phyloP scores from a whole-genome alignment of 2,329 filamentous ascomycete species.

The Colletotrichum siamense region DNA sequence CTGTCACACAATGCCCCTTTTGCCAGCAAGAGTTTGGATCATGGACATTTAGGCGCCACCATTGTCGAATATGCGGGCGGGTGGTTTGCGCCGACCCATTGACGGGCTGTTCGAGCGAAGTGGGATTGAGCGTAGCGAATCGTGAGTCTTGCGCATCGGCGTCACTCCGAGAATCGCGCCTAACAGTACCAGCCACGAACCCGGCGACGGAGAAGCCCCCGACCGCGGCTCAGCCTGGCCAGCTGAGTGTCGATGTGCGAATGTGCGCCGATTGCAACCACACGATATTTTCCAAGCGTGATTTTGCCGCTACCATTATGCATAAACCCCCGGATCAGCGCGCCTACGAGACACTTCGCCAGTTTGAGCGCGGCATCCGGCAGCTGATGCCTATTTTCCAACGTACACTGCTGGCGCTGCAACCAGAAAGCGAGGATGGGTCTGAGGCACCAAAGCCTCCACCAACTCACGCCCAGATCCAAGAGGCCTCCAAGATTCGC shows the following conservation, averaged over 20 bases:
- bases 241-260: conserved; percentile 79
- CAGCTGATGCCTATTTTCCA: conserved; percentile 86
- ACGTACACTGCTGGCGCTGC: conserved; percentile 73
- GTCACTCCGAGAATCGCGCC: background rate
- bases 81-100: conserved; percentile 90
- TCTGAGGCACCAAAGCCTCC: conserved; percentile 41
- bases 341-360: conserved; percentile 81
- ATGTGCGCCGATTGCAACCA: conserved; percentile 89
- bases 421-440: conserved; percentile 53
- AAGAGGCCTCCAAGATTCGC: conserved; percentile 88
- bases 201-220: conserved; percentile 49
- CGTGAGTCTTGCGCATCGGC: conserved; percentile 30
- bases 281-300: conserved; percentile 68
- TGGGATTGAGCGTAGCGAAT: conserved; percentile 77
- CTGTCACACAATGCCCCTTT: conserved; percentile 83
- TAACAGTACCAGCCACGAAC: conserved; percentile 35
- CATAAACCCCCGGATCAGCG: conserved; percentile 77
- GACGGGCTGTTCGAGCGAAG: conserved; percentile 84
- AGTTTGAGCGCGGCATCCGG: conserved; percentile 88
- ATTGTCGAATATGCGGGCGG: conserved; percentile 91
- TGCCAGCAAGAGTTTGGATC: conserved; percentile 95
- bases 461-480: conserved; percentile 70
- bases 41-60: conserved; percentile 92
- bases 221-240: conserved; percentile 33
- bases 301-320: conserved; percentile 75